phyloP scores from a whole-genome alignment of 2,329 filamentous ascomycete species.

The Aureobasidium vineae region DNA sequence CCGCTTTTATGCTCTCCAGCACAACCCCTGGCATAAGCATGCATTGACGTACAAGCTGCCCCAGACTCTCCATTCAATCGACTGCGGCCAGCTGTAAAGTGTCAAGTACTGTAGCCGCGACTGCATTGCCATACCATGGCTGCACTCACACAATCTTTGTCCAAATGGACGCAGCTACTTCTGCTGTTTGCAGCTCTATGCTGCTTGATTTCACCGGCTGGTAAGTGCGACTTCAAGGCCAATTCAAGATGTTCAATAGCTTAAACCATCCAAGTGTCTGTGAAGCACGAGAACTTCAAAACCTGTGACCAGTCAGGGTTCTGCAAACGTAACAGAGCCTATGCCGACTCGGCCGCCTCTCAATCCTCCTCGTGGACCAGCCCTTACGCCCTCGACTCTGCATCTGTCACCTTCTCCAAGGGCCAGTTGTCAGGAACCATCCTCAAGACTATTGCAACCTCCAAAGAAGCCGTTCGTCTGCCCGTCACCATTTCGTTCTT shows the following conservation, averaged over 20 bases:
- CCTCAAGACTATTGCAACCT: conserved; percentile 70
- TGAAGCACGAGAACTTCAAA: conserved; percentile 98
- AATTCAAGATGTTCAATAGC: background rate
- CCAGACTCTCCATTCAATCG: background rate
- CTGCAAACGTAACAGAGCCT: conserved; percentile 90
- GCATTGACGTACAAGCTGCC: conserved; percentile 6
- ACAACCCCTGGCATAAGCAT: background rate
- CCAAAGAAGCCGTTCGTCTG: conserved; percentile 69
- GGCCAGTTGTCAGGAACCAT: conserved; percentile 77
- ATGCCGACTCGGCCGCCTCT: conserved; percentile 72
- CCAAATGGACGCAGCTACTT: conserved; percentile 64
- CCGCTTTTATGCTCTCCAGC: conserved; percentile 3
- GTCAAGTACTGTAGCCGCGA: background rate
- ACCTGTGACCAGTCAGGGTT: conserved; percentile 95
- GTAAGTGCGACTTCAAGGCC: conserved; percentile 49
- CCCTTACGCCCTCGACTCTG: conserved; percentile 73
- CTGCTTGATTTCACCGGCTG: conserved; percentile 62
- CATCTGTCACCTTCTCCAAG: conserved; percentile 71
- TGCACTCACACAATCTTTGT: conserved; percentile 45
- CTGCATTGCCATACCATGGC: conserved; percentile 14
- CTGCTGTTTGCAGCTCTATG: conserved; percentile 59
- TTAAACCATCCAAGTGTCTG: conserved; percentile 53
- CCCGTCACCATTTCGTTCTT: conserved; percentile 86
- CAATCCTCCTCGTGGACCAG: conserved; percentile 66
- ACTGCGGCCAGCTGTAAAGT: background rate